Evolutionary conservation across 495 filamentous ascomycete genomes (phyloP).

Genomic region (Apodospora peruviana): DNA sequence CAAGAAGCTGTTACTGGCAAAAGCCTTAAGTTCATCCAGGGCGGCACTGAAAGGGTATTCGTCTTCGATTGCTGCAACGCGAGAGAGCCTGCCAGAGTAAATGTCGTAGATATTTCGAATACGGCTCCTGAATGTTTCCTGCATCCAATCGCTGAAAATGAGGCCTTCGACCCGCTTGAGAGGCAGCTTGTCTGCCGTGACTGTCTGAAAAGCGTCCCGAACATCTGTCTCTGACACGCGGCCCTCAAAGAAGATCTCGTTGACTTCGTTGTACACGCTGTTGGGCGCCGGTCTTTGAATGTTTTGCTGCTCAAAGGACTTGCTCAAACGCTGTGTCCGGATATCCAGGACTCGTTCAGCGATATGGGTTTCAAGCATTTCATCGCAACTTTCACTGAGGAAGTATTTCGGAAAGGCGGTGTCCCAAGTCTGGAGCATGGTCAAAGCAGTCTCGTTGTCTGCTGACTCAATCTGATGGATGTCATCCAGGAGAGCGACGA

Average conservation of each 20-base stretch:
- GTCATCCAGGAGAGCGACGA: slow-evolving; percentile 15
- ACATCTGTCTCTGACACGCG: too few species aligned
- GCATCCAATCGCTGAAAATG: too few species aligned
- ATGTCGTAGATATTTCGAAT: too few species aligned
- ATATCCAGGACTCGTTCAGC: slow-evolving; percentile 14
- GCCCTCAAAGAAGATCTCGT: slow-evolving; percentile 18
- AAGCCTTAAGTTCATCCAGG: not conserved
- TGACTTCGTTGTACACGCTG: slow-evolving; percentile 7
- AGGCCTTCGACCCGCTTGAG: too few species aligned
- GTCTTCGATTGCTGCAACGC: not conserved
- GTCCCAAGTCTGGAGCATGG: slow-evolving; percentile 13
- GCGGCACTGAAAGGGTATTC: not conserved
- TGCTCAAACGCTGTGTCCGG: slow-evolving; percentile 20
- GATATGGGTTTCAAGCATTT: too few species aligned
- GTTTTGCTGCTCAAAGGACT: slow-evolving; percentile 5
- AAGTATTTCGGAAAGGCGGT: slow-evolving; percentile 9
- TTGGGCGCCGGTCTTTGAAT: not conserved
- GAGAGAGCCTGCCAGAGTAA: too few species aligned
- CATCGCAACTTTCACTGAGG: not conserved
- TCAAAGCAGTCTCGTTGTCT: slow-evolving; percentile 4
- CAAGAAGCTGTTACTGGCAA: slow-evolving; percentile 2
- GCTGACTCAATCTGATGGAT: not conserved
- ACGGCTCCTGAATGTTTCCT: too few species aligned
- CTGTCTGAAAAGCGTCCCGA: too few species aligned
- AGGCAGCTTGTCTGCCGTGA: too few species aligned